Evolutionary conservation across 331 rosid species (phyloP), one percentile per base, ranked within the genome.

Genomic region (Prunus yedoensis): DNA sequence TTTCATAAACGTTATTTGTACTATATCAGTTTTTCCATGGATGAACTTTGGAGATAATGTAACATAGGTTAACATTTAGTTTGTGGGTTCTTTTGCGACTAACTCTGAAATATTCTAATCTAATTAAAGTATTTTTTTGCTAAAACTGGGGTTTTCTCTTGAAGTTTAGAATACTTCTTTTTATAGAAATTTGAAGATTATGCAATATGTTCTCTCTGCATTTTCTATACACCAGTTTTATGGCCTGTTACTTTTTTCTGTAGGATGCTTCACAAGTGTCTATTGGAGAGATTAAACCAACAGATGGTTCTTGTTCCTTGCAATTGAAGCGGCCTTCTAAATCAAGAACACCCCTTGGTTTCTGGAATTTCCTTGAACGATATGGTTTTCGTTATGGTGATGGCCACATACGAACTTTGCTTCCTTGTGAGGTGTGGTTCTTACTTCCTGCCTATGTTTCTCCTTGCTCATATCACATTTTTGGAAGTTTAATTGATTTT

Each of bases 371-470:
- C 59, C 43, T 95, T 27, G 88, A 90, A 30, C 84, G 83, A 83
- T 95, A 90, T 74, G 97, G 99, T 38, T 95, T 84, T 79, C 89
- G 75, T 50, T 90, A 92, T 79, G 95, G 87, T 57, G 86, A 76
- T 60, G 89, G 89, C 32, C 76, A 75, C 46, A 80, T 70, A 64
- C 97, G 99, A 72, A 78, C 92, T 65, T 79, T 95, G 87, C 99
- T 95, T 80, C 96, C 99, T 80, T 88, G 79, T 71, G 97, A 95
- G 97, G 99, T 95, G 73, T 74, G 81, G 50, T 70, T 86, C 80
- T 85, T 62, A 30, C 71, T 78, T n/a, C 79, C 5, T 70, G 72
- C 75, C 14, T 59, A n/a, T 20, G 30, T 38, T 58, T 57, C 56
- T 70, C 54, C 15, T 74, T 77, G 35, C 62, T 80, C 30, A 15